phyloP scores from a whole-genome alignment of 257 asterid genomes.

The Fraxinus pennsylvanica region DNA sequence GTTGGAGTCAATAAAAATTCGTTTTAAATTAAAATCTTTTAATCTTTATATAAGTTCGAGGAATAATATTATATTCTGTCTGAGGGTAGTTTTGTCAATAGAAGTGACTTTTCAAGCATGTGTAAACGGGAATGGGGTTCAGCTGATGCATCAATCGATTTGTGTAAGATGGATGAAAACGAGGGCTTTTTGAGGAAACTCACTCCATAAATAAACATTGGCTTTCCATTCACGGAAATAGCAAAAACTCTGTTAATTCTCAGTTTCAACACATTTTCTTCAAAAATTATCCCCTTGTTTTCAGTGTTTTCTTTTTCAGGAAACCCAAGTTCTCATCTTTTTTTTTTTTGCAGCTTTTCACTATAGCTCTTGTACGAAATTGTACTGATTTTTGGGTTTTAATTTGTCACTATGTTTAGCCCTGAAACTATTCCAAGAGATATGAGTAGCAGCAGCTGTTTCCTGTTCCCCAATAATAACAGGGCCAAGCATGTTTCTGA shows the following conservation, averaged over 20 bases:
- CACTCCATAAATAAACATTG: constrained; percentile 17
- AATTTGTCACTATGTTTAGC: constrained; percentile 25
- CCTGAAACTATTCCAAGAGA: too few species aligned
- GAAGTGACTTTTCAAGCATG: not conserved
- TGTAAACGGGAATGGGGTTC: not conserved
- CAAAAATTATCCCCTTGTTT: not conserved
- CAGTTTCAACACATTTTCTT: too few species aligned
- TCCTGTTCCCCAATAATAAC: too few species aligned
- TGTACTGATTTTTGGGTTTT: not conserved
- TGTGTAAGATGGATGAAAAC: constrained; percentile 14
- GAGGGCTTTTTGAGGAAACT: constrained; percentile 20
- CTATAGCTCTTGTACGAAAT: not conserved
- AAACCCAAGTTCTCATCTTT: not conserved
- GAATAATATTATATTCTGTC: too few species aligned
- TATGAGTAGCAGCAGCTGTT: too few species aligned
- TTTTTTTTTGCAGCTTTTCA: not conserved
- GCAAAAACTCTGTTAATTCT: not conserved
- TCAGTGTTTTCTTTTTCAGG: too few species aligned
- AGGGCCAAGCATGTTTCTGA: too few species aligned
- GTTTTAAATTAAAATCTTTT: too few species aligned
- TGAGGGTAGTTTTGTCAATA: too few species aligned
- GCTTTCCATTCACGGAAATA: constrained; percentile 2
- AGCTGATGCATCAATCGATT: constrained; percentile 19
- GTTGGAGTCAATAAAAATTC: too few species aligned
- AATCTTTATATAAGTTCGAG: too few species aligned